These are phyloP conservation scores for Meyerozyma sp. DNA, from an alignment of 1,139 yeast genomes.

Conservation along the genomic window DNA sequence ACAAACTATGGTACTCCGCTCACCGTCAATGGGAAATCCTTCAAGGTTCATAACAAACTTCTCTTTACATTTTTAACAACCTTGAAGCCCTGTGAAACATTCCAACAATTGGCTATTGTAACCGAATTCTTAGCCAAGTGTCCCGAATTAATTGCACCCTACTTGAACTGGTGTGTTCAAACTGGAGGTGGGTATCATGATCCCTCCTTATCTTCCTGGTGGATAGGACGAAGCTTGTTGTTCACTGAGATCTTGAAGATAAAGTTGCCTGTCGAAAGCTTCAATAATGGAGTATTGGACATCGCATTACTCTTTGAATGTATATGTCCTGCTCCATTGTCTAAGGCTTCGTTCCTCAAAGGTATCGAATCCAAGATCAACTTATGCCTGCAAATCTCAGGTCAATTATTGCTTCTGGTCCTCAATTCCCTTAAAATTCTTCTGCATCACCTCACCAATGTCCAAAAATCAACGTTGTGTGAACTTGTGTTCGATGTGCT, in stretches of 20 bases:
- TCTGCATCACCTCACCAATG: slow-evolving; percentile 8
- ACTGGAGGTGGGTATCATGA: slow-evolving; percentile 60
- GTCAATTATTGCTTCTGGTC: slow-evolving; percentile 53
- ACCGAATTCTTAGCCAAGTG: slow-evolving; percentile 45
- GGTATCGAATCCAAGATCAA: slow-evolving; percentile 50
- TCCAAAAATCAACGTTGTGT: slow-evolving; percentile 18
- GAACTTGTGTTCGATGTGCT: slow-evolving; percentile 24
- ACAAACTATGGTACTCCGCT: slow-evolving; percentile 26
- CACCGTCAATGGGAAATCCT: slow-evolving; percentile 40
- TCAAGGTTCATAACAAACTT: slow-evolving; percentile 61
- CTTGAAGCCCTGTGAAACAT: slow-evolving; percentile 80
- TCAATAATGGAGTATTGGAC: slow-evolving; percentile 12
- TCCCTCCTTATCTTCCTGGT: slow-evolving; percentile 71
- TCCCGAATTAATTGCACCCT: slow-evolving; percentile 75
- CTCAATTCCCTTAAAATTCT: neutral
- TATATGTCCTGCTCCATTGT: slow-evolving; percentile 64
- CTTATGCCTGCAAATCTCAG: slow-evolving; percentile 60
- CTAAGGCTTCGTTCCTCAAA: slow-evolving; percentile 51
- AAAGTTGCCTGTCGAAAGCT: slow-evolving; percentile 38
- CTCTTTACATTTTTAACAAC: slow-evolving; percentile 57
- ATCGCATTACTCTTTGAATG: slow-evolving; percentile 38
- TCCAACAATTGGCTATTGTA: slow-evolving; percentile 52
- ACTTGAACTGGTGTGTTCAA: slow-evolving; percentile 49
- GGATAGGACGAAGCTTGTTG: slow-evolving; percentile 70
- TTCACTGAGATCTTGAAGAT: slow-evolving; percentile 53